phyloP scores from a whole-genome alignment of 2,329 filamentous ascomycete genomes.

The Aotearoamyces nothofagi region DNA sequence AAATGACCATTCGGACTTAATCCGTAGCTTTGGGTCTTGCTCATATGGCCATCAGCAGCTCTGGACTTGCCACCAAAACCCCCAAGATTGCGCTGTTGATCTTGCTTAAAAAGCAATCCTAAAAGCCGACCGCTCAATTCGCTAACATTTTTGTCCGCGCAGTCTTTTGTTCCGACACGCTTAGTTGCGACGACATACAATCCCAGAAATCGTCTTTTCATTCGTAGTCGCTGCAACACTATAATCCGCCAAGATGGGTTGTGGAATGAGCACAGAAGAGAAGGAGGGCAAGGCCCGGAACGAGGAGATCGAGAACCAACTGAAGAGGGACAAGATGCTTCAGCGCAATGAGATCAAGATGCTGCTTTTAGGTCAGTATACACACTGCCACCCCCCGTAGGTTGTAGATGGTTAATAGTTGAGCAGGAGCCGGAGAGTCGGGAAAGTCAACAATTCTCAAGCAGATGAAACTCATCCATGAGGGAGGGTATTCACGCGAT shows the following conservation, averaged over 20 bases:
- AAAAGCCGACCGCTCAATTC: no score
- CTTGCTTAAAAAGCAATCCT: no score
- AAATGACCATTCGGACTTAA: no score
- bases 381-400: background rate
- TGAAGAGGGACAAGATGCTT: slow-evolving; percentile 97
- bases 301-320: slow-evolving; percentile 98
- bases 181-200: no score
- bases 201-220: background rate
- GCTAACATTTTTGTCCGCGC: no score
- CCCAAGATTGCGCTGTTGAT: no score
- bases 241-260: slow-evolving; percentile 71
- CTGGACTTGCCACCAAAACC: no score
- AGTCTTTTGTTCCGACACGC: no score
- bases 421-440: slow-evolving; percentile 67
- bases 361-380: slow-evolving; percentile 77
- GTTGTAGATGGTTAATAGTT: slow-evolving; percentile 5
- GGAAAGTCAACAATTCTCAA: slow-evolving; percentile 91
- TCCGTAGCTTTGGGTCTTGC: no score
- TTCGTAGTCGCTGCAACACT: background rate
- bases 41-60: no score
- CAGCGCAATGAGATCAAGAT: slow-evolving; percentile 99
- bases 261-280: slow-evolving; percentile 98
- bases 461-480: slow-evolving; percentile 99
- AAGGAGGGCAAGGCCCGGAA: slow-evolving; percentile 99
- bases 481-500: slow-evolving; percentile 95